These are phyloP conservation scores for Sugiyamaella marilandica DNA, from an alignment of 805 yeast species.

Conservation along the genomic window DNA sequence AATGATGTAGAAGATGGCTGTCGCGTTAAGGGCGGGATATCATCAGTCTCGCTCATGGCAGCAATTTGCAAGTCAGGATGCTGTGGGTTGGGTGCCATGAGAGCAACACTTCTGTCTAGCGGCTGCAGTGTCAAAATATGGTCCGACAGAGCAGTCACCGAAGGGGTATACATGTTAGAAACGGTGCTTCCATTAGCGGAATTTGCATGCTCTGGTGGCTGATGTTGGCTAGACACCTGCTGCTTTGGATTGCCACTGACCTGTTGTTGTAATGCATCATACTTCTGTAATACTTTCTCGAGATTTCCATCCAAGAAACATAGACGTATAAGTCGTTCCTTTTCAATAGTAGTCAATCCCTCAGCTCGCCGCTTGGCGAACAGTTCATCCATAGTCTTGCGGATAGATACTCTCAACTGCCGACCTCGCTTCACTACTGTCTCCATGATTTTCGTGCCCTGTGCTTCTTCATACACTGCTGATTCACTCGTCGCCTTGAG, in stretches of 20 bases:
- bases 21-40: constrained; percentile 16
- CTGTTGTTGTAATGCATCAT: constrained; percentile 9
- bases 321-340: constrained; percentile 67
- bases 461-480: constrained; percentile 12
- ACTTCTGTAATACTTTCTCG: constrained; percentile 42
- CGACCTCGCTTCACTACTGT: constrained; percentile 38
- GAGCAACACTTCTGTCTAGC: constrained; percentile 6
- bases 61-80: constrained; percentile 24
- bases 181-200: no score
- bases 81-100: not conserved
- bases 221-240: not conserved
- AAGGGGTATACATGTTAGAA: not conserved
- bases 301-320: constrained; percentile 67
- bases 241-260: not conserved
- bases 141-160: not conserved
- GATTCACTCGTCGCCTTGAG: constrained; percentile 9
- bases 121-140: constrained; percentile 2
- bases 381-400: constrained; percentile 50
- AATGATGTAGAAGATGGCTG: constrained; percentile 31
- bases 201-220: not conserved
- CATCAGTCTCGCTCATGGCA: constrained; percentile 16
- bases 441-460: constrained; percentile 18
- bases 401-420: constrained; percentile 40
- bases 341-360: constrained; percentile 60
- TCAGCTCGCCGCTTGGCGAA: constrained; percentile 52